Evolutionary conservation across 495 filamentous ascomycete species (phyloP).

Genomic region (Viridothelium virens): DNA sequence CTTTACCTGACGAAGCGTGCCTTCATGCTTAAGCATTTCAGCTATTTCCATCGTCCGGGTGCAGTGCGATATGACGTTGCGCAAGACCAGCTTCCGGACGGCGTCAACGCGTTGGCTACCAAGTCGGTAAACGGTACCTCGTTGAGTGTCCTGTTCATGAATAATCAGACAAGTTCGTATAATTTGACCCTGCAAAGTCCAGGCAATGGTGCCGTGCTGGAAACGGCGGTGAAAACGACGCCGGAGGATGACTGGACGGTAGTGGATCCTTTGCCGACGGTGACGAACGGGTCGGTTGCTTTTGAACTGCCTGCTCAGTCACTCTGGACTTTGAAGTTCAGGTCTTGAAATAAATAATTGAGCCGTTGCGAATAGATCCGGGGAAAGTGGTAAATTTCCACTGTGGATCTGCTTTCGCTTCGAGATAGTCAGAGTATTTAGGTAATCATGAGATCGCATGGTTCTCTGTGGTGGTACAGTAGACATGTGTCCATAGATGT

Average conservation of each 20-base stretch:
- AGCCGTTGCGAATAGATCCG: too few species aligned
- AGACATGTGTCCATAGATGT: too few species aligned
- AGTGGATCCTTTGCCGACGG: conserved; percentile 4
- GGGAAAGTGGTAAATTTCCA: too few species aligned
- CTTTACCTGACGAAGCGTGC: conserved; percentile 21
- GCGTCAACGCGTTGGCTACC: conserved; percentile 19
- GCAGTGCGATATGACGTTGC: conserved; percentile 17
- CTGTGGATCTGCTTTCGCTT: too few species aligned
- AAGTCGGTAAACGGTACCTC: not conserved
- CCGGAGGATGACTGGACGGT: conserved; percentile 12
- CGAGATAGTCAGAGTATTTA: too few species aligned
- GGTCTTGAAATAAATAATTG: not conserved
- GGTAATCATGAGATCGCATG: too few species aligned
- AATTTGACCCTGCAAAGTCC: conserved; percentile 2
- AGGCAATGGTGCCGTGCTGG: not conserved
- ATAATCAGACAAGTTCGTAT: conserved; percentile 16
- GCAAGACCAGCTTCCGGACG: conserved; percentile 14
- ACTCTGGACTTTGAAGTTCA: not conserved
- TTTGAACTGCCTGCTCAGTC: conserved; percentile 11
- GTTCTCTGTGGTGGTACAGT: too few species aligned
- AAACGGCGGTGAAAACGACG: conserved; percentile 11
- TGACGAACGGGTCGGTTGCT: not conserved
- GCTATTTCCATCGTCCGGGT: conserved; percentile 19
- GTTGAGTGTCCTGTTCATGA: conserved; percentile 21
- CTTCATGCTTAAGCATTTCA: conserved; percentile 22